Conservation (phyloP, 1,284 basidiomycete species). For the Rhizoctonia solani region DNA sequence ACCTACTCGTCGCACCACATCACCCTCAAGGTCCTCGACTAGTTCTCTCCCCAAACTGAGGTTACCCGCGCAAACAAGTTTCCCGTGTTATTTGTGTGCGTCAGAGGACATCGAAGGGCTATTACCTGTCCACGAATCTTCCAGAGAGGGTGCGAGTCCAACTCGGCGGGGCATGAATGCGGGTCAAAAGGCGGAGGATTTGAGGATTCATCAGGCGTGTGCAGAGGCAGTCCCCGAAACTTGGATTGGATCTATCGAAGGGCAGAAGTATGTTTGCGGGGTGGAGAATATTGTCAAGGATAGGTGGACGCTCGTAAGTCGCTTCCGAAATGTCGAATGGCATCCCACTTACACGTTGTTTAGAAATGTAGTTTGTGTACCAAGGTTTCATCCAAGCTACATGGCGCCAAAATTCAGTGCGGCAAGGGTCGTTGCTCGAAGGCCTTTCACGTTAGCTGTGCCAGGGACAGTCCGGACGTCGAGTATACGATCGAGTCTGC, state of each 20-base stretch:
- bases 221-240: conserved; percentile 82
- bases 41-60: conserved; percentile 17
- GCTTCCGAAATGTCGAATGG: not conserved
- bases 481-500: conserved; percentile 65
- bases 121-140: conserved; percentile 70
- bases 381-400: conserved; percentile 64
- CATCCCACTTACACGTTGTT: conserved; percentile 1
- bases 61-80: conserved; percentile 6
- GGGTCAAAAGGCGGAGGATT: conserved; percentile 49
- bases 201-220: conserved; percentile 73
- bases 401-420: conserved; percentile 93
- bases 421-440: conserved; percentile 91
- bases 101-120: conserved; percentile 61
- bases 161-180: conserved; percentile 41
- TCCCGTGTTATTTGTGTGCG: conserved; percentile 75
- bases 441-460: conserved; percentile 93
- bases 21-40: not conserved
- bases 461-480: conserved; percentile 63
- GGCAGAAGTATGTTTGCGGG: conserved; percentile 70
- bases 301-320: conserved; percentile 82
- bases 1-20: not conserved
- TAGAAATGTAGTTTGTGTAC: conserved; percentile 89
- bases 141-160: conserved; percentile 41
- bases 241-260: conserved; percentile 73
- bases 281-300: conserved; percentile 85